These are phyloP conservation scores for Microglena sp. DNA, from an alignment of 139 green algal species.

Conservation along the genomic window DNA sequence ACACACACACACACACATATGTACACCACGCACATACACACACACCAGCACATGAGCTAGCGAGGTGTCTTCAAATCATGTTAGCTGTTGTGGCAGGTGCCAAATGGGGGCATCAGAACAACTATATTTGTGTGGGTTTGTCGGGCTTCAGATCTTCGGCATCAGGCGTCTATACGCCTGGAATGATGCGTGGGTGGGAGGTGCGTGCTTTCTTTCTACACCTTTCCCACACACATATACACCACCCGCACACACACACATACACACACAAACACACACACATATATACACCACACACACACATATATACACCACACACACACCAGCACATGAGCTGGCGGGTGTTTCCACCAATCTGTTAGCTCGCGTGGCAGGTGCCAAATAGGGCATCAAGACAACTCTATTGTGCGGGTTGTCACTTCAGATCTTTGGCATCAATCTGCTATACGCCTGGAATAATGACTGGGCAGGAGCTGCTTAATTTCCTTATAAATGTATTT, in stretches of 20 bases:
- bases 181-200: constrained; percentile 51
- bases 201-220: too few species aligned
- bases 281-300: too few species aligned
- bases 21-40: too few species aligned
- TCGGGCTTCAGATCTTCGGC: constrained; percentile 51
- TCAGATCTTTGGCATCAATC: constrained; percentile 55
- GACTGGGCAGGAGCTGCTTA: too few species aligned
- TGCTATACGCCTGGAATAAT: constrained; percentile 71
- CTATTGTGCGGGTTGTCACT: constrained; percentile 42
- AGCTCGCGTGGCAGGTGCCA: constrained; percentile 48
- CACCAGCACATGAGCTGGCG: constrained; percentile 71
- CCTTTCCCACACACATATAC: too few species aligned
- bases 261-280: too few species aligned
- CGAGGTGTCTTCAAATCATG: constrained; percentile 71
- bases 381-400: constrained; percentile 74
- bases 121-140: constrained; percentile 53
- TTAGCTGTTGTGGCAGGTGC: constrained; percentile 50
- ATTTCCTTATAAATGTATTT: too few species aligned
- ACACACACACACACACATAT: too few species aligned
- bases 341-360: constrained; percentile 73
- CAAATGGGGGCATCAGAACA: constrained; percentile 67
- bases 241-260: too few species aligned
- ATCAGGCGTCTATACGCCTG: constrained; percentile 69
- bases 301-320: too few species aligned
- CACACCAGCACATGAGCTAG: constrained; percentile 74